A percentile compares a stretch with the other conserved stretches of the same genome.
Evolutionary conservation across 169 alveolate genomes (phyloP).

Genomic region (Plasmodium ovale): DNA sequence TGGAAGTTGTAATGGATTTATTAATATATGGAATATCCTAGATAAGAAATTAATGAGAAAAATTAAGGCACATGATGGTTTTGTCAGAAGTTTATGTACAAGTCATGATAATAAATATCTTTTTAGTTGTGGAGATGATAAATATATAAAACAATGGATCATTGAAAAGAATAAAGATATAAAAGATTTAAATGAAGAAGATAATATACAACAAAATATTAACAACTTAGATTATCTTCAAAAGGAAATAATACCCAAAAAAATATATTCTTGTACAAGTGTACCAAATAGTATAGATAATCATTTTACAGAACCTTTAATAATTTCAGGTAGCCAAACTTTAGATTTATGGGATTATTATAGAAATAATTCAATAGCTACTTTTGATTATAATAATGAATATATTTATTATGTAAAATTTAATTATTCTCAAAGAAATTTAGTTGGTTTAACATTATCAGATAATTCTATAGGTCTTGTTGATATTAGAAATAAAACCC

Average conservation of each 20-base stretch:
- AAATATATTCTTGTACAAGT: constrained; percentile 53
- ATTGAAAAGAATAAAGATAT: constrained; percentile 75
- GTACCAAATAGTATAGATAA: constrained; percentile 92
- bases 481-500: constrained; percentile 94
- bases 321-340: constrained; percentile 92
- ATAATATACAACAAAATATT: constrained; percentile 13
- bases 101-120: constrained; percentile 84
- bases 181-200: constrained; percentile 75
- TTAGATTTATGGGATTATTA: constrained; percentile 86
- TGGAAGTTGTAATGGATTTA: constrained; percentile 97
- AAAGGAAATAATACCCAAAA: constrained; percentile 46
- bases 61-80: constrained; percentile 95
- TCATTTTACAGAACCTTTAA: constrained; percentile 85
- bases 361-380: constrained; percentile 82
- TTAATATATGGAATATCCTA: constrained; percentile 95
- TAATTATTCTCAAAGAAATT: constrained; percentile 93
- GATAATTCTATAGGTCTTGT: constrained; percentile 91
- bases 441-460: constrained; percentile 92
- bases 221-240: constrained; percentile 4
- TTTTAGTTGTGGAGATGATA: constrained; percentile 95
- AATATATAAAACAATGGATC: constrained; percentile 86
- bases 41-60: constrained; percentile 87
- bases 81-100: constrained; percentile 93
- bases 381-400: constrained; percentile 84
- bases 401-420: constrained; percentile 92